A percentile compares a stretch with the other conserved stretches of the same genome.
phyloP scores from a whole-genome alignment of 352 stramenopile genomes.

The Phytophthora macrochlamydospora region DNA sequence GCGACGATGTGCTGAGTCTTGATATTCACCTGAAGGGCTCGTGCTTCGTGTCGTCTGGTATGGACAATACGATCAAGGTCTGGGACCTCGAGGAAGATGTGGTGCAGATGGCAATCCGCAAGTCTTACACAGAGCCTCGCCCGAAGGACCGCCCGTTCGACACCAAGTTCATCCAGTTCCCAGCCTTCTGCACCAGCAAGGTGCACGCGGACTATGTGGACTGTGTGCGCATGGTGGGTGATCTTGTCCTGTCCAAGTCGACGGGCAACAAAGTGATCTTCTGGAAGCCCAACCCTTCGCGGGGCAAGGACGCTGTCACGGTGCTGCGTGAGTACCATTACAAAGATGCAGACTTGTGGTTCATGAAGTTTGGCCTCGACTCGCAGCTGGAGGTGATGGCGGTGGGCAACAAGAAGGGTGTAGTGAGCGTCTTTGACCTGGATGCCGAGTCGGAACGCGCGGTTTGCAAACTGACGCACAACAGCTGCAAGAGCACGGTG shows the following conservation, averaged over 20 bases:
- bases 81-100: constrained; percentile 88
- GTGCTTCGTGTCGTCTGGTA: constrained; percentile 89
- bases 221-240: constrained; percentile 83
- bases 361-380: constrained; percentile 86
- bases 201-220: constrained; percentile 93
- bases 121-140: constrained; percentile 76
- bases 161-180: constrained; percentile 90
- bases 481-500: constrained; percentile 79
- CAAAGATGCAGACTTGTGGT: constrained; percentile 87
- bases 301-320: constrained; percentile 79
- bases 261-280: constrained; percentile 91
- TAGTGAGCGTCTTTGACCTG: constrained; percentile 81
- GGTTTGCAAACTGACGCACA: constrained; percentile 74
- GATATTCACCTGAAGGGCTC: constrained; percentile 89
- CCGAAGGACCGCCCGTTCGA: constrained; percentile 70
- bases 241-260: constrained; percentile 82
- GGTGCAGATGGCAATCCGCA: constrained; percentile 75
- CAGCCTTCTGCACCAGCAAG: constrained; percentile 91
- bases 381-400: constrained; percentile 77
- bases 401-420: constrained; percentile 82
- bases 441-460: constrained; percentile 74
- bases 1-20: constrained; percentile 89
- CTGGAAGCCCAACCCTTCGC: constrained; percentile 91
- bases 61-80: constrained; percentile 95
- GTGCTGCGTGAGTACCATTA: constrained; percentile 85